A percentile compares a stretch with the other conserved stretches of the same genome.
phyloP scores from a whole-genome alignment of 345 rosid genomes.

The Cardamine occulta region DNA sequence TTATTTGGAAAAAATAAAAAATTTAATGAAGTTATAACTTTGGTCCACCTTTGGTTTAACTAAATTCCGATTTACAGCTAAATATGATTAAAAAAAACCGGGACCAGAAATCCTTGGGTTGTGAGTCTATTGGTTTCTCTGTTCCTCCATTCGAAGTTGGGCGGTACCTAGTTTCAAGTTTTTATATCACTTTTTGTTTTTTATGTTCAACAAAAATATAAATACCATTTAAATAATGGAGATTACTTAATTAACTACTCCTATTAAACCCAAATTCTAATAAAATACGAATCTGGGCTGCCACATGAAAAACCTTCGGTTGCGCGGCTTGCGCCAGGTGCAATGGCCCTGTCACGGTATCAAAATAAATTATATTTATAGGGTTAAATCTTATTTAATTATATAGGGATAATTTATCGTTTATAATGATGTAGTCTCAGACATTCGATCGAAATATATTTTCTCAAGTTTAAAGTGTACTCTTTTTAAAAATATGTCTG shows the following conservation, averaged over 20 bases:
- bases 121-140: conserved; percentile 22
- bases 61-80: conserved; percentile 36
- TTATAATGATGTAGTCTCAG: conserved; percentile 3
- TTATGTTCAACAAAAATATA: neutral
- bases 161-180: conserved; percentile 38
- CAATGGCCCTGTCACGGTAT: conserved; percentile 32
- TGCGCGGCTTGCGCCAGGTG: conserved; percentile 39
- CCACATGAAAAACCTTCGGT: conserved; percentile 35
- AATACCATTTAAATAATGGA: neutral
- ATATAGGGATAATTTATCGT: neutral
- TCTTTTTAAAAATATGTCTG: neutral
- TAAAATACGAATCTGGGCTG: conserved; percentile 29
- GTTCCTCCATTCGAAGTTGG: conserved; percentile 41
- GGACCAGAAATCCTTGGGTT: conserved; percentile 34
- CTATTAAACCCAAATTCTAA: neutral
- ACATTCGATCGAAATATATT: conserved; percentile 15
- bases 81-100: neutral
- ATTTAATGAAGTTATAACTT: neutral
- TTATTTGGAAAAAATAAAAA: neutral
- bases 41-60: conserved; percentile 38
- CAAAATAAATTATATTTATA: neutral
- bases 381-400: neutral
- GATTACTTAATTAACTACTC: neutral
- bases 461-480: neutral
- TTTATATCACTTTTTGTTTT: neutral